Evolutionary conservation across 345 rosid genomes (phyloP), one percentile per base, ranked within the genome.

Genomic region (Bruguiera sexangula): DNA sequence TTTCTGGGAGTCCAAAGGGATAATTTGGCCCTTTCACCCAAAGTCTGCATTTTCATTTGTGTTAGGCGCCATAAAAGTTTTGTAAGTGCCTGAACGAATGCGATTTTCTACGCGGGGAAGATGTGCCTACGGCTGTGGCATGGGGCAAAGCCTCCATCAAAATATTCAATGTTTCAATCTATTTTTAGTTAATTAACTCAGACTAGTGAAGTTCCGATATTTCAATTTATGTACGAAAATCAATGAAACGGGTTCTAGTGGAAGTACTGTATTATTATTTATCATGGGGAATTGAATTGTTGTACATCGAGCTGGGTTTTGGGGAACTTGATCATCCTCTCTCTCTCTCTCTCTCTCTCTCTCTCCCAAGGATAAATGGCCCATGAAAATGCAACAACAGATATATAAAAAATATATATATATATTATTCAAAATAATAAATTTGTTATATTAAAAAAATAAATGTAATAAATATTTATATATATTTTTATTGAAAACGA

Each of bases 1-100:
- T 56, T 63, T 81, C 80, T 75, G 59, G 22, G 70, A 60, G 63
- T 60, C 53, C 37, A 76, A 58, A 65, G 84, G 65, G 52, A 77
- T 73, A 51, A 16, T 67, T 69, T 68, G 72, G 63, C 81, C 70
- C 46, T 61, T 73, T 29, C 76, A 67, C 65, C 31, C 82, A 3
- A 62, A 52, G 30, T 70, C 71, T 54, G 76, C 60, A 67, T 82
- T 75, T 66, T 39, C 80, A 78, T 72, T 65, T 29, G 63, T 51
- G 63, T 78, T 48, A 31, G 68, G 74, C 27, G 80, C 62, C 55
- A 62, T 43, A 63, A 72, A 69, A 60, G 61, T 82, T 71, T 76
- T 76, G 54, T 61, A 8, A 8, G 8, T 34, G 9, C 37, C 37
- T 8, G 37, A 34, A 34, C 8, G 37, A 34, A 34, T 7, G 37